These are phyloP conservation scores for Ophiocordyceps unilateralis DNA, from an alignment of 2,329 filamentous ascomycete genomes.

Conservation along the genomic window DNA sequence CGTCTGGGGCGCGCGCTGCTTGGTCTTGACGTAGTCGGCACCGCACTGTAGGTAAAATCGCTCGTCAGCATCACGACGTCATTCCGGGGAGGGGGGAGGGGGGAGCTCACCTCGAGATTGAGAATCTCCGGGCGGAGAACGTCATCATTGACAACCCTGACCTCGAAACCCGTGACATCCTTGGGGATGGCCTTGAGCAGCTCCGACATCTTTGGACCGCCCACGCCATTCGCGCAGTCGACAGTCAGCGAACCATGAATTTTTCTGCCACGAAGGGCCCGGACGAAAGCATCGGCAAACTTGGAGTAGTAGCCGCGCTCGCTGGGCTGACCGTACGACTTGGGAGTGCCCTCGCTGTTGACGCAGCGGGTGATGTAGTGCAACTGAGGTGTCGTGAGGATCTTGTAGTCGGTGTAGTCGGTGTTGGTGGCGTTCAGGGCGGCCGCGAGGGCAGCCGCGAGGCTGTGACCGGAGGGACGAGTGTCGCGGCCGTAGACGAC, in stretches of 20 bases:
- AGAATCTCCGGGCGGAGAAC: conserved; percentile 77
- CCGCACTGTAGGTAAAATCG: conserved; percentile 45
- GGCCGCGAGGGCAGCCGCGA: conserved; percentile 63
- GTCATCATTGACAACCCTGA: conserved; percentile 84
- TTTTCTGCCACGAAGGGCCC: conserved; percentile 62
- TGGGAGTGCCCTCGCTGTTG: conserved; percentile 78
- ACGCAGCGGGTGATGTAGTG: conserved; percentile 91
- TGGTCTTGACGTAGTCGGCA: conserved; percentile 94
- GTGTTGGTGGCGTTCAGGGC: conserved; percentile 61
- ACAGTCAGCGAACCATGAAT: conserved; percentile 61
- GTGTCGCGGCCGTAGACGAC: conserved; percentile 90
- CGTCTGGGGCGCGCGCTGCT: conserved; percentile 72
- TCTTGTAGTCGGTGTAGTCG: conserved; percentile 69
- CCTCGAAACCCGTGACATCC: conserved; percentile 53
- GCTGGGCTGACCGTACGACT: conserved; percentile 75
- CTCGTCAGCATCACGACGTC: neutral
- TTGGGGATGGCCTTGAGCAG: conserved; percentile 67
- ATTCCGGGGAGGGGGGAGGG: neutral
- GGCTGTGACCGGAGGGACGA: conserved; percentile 71
- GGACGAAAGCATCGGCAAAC: conserved; percentile 67
- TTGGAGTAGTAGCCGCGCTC: conserved; percentile 95
- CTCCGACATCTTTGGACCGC: conserved; percentile 76
- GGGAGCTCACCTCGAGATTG: conserved; percentile 58
- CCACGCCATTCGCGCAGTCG: conserved; percentile 93
- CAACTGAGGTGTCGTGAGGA: conserved; percentile 90